A percentile compares a stretch with the other conserved stretches of the same genome.
Conservation (phyloP, 495 filamentous ascomycete genomes). For the Cairneyella variabilis region DNA sequence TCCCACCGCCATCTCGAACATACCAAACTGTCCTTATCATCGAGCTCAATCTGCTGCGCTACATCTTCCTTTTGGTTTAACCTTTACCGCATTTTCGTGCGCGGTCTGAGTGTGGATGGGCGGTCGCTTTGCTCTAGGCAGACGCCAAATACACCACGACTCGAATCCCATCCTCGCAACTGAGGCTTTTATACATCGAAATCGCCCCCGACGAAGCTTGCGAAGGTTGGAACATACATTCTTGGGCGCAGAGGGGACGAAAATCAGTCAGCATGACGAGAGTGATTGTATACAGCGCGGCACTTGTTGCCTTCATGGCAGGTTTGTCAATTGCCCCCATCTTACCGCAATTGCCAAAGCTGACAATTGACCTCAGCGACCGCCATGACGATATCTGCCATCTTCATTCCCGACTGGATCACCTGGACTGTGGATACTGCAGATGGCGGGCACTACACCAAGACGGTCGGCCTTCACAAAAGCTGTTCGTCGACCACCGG, state of each 20-base stretch:
- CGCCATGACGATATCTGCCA: conserved; percentile 69
- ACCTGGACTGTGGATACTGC: conserved; percentile 59
- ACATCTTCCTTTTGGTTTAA: no score
- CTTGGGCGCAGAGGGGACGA: not conserved
- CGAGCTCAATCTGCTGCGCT: not conserved
- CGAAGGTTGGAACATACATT: not conserved
- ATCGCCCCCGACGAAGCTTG: not conserved
- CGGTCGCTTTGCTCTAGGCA: conserved; percentile 8
- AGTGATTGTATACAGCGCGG: conserved; percentile 43
- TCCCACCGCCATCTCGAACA: not conserved
- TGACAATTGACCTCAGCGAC: conserved; percentile 71
- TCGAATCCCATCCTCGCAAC: not conserved
- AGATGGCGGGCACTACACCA: conserved; percentile 47
- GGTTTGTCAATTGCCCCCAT: conserved; percentile 31
- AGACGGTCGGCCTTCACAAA: conserved; percentile 75
- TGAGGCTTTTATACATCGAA: not conserved
- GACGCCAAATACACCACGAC: not conserved
- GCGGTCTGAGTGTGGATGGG: not conserved
- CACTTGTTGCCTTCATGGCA: conserved; percentile 48
- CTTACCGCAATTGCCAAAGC: no score
- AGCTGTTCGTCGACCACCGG: conserved; percentile 57
- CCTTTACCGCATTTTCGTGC: no score
- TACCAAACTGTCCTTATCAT: conserved; percentile 3
- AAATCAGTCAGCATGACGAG: conserved; percentile 29
- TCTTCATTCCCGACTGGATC: conserved; percentile 76